These are phyloP conservation scores for Musa beccarii DNA, from an alignment of 176 grass and related monocot species.

Conservation along the genomic window DNA sequence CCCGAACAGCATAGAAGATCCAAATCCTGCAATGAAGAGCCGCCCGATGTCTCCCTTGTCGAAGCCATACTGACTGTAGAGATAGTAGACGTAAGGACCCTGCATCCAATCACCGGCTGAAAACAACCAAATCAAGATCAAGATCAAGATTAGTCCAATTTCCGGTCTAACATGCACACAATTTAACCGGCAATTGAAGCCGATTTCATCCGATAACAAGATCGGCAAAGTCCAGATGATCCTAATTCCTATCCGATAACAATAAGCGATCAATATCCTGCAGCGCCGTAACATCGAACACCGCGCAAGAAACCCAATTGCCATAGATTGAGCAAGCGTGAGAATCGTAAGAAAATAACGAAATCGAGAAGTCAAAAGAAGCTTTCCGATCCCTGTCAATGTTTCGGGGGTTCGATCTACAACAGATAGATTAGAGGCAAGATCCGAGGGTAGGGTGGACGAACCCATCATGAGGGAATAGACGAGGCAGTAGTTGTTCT, in stretches of 20 bases:
- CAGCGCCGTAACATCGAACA: too few species aligned
- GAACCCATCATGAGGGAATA: slow-evolving; percentile 29
- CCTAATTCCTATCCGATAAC: too few species aligned
- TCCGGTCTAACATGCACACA: not conserved
- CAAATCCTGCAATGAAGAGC: slow-evolving; percentile 91
- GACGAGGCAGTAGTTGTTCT: slow-evolving; percentile 1
- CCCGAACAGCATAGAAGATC: slow-evolving; percentile 91
- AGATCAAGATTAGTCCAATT: not conserved
- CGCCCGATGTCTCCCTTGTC: slow-evolving; percentile 88
- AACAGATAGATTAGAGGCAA: not conserved
- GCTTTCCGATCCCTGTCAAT: not conserved
- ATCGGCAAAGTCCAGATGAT: too few species aligned
- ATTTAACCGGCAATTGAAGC: not conserved
- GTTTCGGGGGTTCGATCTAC: not conserved
- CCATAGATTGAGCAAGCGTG: too few species aligned
- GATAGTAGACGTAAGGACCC: slow-evolving; percentile 1
- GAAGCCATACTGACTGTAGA: slow-evolving; percentile 34
- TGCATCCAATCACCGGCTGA: slow-evolving; percentile 16
- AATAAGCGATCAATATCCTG: too few species aligned
- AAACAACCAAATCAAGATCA: not conserved
- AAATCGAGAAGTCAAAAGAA: not conserved
- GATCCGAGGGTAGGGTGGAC: not conserved
- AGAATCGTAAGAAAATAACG: too few species aligned
- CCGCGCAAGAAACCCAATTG: too few species aligned
- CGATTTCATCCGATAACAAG: too few species aligned